phyloP scores from a whole-genome alignment of 2,329 filamentous ascomycete species.

The Paecilomyces formosus region DNA sequence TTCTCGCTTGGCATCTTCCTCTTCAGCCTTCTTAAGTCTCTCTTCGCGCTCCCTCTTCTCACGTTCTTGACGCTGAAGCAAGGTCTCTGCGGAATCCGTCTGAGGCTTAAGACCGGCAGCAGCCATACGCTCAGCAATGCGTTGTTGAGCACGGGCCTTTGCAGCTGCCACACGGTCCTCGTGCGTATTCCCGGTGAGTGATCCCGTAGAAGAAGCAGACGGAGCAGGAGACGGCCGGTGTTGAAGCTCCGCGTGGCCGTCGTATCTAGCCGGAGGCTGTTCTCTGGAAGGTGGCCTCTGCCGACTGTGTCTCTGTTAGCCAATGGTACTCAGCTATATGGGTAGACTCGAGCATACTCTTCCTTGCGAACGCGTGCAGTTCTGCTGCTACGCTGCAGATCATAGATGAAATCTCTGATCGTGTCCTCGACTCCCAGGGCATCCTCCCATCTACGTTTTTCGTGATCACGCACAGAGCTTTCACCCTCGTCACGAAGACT shows the following conservation, averaged over 20 bases:
- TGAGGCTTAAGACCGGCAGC: constrained; percentile 85
- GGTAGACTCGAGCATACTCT: constrained; percentile 38
- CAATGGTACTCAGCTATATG: constrained; percentile 1
- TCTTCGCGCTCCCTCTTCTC: constrained; percentile 83
- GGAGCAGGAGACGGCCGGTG: constrained; percentile 38
- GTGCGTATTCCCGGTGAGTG: constrained; percentile 78
- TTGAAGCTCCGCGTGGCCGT: constrained; percentile 42
- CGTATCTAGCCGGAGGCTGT: constrained; percentile 46
- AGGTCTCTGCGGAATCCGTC: constrained; percentile 68
- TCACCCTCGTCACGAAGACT: constrained; percentile 74
- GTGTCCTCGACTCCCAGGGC: constrained; percentile 93
- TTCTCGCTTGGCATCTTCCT: constrained; percentile 85
- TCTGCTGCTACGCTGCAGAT: constrained; percentile 80
- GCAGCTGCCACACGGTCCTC: constrained; percentile 94
- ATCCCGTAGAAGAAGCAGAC: constrained; percentile 54
- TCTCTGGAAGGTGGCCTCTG: constrained; percentile 46
- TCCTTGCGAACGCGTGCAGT: constrained; percentile 61
- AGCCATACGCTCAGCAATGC: constrained; percentile 92
- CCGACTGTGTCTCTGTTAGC: constrained; percentile 31
- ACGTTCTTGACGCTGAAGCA: constrained; percentile 78
- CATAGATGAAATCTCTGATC: constrained; percentile 95
- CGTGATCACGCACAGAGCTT: constrained; percentile 74
- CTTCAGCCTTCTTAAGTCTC: constrained; percentile 81
- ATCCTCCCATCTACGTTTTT: constrained; percentile 91
- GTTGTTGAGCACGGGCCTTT: constrained; percentile 91